Evolutionary conservation across 1,139 yeast species (phyloP), one percentile per base, ranked within the genome.

Genomic region (Entelexis sorbosivorans): DNA sequence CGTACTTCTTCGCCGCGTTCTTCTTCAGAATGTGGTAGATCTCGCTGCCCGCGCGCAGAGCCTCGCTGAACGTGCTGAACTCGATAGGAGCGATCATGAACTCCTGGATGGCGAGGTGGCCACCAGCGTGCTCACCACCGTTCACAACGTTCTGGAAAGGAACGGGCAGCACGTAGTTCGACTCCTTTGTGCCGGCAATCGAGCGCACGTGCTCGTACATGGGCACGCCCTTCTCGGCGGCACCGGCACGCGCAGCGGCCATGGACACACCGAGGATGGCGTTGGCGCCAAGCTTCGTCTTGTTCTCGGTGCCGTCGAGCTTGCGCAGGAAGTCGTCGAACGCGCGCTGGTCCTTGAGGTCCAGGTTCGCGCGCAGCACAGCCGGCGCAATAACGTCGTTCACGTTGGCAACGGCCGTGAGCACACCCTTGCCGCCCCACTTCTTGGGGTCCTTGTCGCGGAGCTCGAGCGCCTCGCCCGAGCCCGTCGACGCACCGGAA

Each of bases 51-150:
- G 85, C 84, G 77, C 95, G 84, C 72, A 89, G 74, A 63, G 93
- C 96, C 75, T 89, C 96, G 60, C 88, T 70, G 81, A 88, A 89
- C 59, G 89, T 68, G 64, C 79, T 75, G 64, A 94, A 95, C 64
- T 81, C 87, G 63, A 82, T 75, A 72, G 97, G 96, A 61, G 85
- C 95, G 74, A 89, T 85, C 96, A 89, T 88, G 77, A 89, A 89
- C 77, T 89, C 97, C 77, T 89, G 97, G 81, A 89, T 81, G 65
- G 96, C 96, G 63, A 89, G 78, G 68, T 89, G 84, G 77, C 97
- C 97, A 76, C 96, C 97, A 67, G 97, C 96, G 76, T 89, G 97
- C 68, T 94, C 82, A 73, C 97, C 96, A 78, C 97, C 96, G 80
- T 89, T 89, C 72, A 89, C 78, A 62, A 89, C 96, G 75, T 89